A percentile compares a stretch with the other conserved stretches of the same genome.
These are phyloP conservation scores for Diophrys appendiculata DNA, from an alignment of 73 alveolate genomes.

Conservation along the genomic window DNA sequence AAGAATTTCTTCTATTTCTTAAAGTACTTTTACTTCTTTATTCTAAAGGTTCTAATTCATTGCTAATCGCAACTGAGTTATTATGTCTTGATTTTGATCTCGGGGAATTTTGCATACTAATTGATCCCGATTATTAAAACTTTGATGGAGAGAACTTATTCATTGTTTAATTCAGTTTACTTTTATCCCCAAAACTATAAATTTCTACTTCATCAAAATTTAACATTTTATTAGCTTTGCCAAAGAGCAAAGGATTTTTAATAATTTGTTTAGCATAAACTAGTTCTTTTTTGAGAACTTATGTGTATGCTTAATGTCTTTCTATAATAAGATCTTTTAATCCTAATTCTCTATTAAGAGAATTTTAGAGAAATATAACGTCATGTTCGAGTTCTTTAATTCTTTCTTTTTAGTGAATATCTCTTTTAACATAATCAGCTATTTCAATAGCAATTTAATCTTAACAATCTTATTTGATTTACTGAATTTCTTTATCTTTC, in stretches of 20 bases:
- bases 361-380: too few relatives aligned
- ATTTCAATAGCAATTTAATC: too few relatives aligned
- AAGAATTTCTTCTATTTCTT: too few relatives aligned
- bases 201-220: slow-evolving; percentile 31
- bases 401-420: background rate
- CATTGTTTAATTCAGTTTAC: background rate
- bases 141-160: too few relatives aligned
- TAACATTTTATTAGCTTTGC: slow-evolving; percentile 25
- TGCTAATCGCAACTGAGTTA: too few relatives aligned
- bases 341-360: slow-evolving; percentile 16
- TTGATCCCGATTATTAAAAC: too few relatives aligned
- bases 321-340: slow-evolving; percentile 34
- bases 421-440: background rate
- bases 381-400: background rate
- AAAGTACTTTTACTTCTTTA: too few relatives aligned
- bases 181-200: background rate
- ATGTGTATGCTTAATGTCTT: slow-evolving; percentile 14
- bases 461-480: too few relatives aligned
- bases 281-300: slow-evolving; percentile 30
- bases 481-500: too few relatives aligned
- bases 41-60: too few relatives aligned
- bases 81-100: too few relatives aligned
- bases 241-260: slow-evolving; percentile 27
- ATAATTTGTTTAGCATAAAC: slow-evolving; percentile 43
- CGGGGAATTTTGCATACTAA: too few relatives aligned